Conservation (phyloP, 371 early-diverging fungal genomes). For the Dentiscutata heterogama region DNA sequence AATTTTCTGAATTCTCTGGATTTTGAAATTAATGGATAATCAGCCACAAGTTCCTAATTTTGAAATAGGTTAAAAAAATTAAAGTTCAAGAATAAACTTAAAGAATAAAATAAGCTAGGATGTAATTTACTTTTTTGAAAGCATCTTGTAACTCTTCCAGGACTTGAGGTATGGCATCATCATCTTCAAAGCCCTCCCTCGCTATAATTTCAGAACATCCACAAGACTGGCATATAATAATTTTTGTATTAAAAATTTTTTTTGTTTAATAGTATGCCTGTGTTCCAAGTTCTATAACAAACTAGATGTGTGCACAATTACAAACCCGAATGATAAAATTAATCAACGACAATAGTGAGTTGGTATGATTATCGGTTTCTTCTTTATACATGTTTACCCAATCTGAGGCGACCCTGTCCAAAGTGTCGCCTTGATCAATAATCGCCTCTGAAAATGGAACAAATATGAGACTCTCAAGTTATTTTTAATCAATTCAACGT, state of each 20-base stretch:
- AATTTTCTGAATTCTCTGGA: slow-evolving; percentile 67
- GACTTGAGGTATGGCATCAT: slow-evolving; percentile 52
- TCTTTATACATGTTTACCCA: slow-evolving; percentile 66
- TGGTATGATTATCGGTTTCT: slow-evolving; percentile 46
- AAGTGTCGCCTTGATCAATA: not conserved
- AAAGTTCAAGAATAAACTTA: not conserved
- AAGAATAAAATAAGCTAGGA: not conserved
- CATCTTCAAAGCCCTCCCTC: slow-evolving; percentile 48
- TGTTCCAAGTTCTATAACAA: not conserved
- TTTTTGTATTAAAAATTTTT: not conserved
- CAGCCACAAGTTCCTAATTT: slow-evolving; percentile 62
- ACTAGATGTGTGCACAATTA: not conserved
- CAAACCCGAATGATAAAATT: slow-evolving; percentile 72
- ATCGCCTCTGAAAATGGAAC: slow-evolving; percentile 25
- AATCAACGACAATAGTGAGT: slow-evolving; percentile 62
- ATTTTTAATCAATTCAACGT: not conserved
- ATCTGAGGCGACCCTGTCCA: slow-evolving; percentile 54
- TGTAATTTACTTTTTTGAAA: slow-evolving; percentile 43
- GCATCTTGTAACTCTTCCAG: slow-evolving; percentile 53
- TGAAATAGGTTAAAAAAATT: not conserved
- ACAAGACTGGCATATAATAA: slow-evolving; percentile 42
- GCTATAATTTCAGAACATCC: slow-evolving; percentile 52
- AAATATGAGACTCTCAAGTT: not conserved
- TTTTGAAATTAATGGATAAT: slow-evolving; percentile 74
- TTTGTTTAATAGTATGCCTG: not conserved